Conservation (phyloP, 768 basidiomycete species). For the Pleurotus ostreatus region DNA sequence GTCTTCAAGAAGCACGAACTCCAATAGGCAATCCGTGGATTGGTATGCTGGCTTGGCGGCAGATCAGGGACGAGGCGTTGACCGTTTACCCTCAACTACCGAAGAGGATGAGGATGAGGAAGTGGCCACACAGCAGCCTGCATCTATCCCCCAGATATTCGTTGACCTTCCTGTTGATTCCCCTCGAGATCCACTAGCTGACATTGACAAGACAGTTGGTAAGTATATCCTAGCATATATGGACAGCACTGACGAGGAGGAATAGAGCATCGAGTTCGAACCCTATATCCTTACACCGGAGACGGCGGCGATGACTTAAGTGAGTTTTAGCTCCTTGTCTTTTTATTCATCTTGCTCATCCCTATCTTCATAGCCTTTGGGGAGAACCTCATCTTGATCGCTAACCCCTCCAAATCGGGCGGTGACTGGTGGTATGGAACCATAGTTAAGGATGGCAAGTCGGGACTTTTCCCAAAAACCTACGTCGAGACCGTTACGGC, state of each 20-base stretch:
- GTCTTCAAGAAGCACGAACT: slow-evolving; percentile 22
- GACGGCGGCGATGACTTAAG: slow-evolving; percentile 88
- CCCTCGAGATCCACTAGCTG: slow-evolving; percentile 53
- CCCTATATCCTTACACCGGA: slow-evolving; percentile 81
- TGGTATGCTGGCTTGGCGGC: slow-evolving; percentile 90
- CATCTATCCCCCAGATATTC: slow-evolving; percentile 51
- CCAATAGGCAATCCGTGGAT: slow-evolving; percentile 76
- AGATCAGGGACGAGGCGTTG: slow-evolving; percentile 44
- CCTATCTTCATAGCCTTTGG: slow-evolving; percentile 54
- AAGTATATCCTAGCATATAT: slow-evolving; percentile 18
- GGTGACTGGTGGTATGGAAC: slow-evolving; percentile 96
- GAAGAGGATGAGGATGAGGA: slow-evolving; percentile 64
- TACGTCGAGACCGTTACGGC: slow-evolving; percentile 74
- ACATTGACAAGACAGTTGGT: slow-evolving; percentile 69
- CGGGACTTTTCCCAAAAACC: slow-evolving; percentile 87
- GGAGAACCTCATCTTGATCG: slow-evolving; percentile 72
- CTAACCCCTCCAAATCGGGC: slow-evolving; percentile 80
- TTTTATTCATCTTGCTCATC: not conserved
- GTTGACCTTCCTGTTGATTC: slow-evolving; percentile 44
- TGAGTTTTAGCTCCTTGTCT: slow-evolving; percentile 31
- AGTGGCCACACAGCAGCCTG: slow-evolving; percentile 16
- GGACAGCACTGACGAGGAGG: slow-evolving; percentile 4
- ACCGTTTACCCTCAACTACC: slow-evolving; percentile 44
- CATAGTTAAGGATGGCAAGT: slow-evolving; percentile 54
- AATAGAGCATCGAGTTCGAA: slow-evolving; percentile 69